phyloP scores from a whole-genome alignment of 345 rosid species.

The Linum lewisii region DNA sequence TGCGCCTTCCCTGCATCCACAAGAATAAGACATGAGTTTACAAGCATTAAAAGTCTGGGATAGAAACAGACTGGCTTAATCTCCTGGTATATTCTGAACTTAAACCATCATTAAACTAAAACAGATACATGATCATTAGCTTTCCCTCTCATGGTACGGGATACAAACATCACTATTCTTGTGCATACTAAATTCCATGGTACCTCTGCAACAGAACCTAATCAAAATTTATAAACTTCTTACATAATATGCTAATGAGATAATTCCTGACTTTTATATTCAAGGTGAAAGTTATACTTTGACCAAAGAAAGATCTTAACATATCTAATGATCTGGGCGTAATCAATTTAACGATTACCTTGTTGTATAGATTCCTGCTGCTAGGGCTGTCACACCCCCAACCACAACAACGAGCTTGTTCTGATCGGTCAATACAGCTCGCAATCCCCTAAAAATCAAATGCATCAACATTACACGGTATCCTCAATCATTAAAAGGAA shows the following conservation, averaged over 20 bases:
- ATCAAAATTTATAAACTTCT: background rate
- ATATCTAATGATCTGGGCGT: background rate
- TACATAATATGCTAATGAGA: background rate
- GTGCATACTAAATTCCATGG: no score
- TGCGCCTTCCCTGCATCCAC: conserved; percentile 83
- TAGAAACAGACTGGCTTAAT: no score
- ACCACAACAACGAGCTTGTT: conserved; percentile 90
- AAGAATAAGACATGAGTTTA: conserved; percentile 6
- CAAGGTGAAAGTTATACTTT: background rate
- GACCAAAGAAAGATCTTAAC: no score
- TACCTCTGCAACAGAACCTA: no score
- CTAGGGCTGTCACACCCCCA: conserved; percentile 95
- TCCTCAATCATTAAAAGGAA: no score
- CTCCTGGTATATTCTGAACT: no score
- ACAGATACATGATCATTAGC: no score
- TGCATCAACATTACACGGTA: conserved; percentile 2
- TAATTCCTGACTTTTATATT: background rate
- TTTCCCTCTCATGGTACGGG: no score
- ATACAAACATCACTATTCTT: no score
- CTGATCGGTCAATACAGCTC: conserved; percentile 88
- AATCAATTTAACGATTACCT: conserved; percentile 35
- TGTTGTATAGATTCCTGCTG: conserved; percentile 94
- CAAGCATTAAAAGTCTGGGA: background rate
- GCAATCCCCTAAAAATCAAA: conserved; percentile 43
- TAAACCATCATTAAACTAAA: no score